A percentile compares a stretch with the other conserved stretches of the same genome.
phyloP scores from a whole-genome alignment of 164 flowering plant genomes.

The Magnolia changhungtana region DNA sequence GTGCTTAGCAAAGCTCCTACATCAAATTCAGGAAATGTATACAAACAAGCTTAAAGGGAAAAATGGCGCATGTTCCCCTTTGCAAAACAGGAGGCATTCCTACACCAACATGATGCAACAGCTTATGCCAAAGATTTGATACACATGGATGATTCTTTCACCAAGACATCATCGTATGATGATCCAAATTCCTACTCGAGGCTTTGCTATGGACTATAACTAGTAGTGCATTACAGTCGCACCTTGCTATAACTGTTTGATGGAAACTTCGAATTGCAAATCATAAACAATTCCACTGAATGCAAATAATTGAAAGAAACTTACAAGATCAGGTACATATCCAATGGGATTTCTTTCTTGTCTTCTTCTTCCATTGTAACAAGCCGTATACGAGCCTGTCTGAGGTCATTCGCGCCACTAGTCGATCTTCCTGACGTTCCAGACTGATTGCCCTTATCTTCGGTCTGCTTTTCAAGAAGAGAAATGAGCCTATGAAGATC shows the following conservation, averaged over 20 bases:
- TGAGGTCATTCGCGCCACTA: conserved; percentile 41
- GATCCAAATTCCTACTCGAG: too few species aligned
- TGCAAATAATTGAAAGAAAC: conserved; percentile 25
- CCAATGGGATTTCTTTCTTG: conserved; percentile 57
- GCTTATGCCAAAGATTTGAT: too few species aligned
- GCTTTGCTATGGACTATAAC: not conserved
- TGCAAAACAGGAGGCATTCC: too few species aligned
- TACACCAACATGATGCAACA: too few species aligned
- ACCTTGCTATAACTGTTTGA: not conserved
- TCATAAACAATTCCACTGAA: not conserved
- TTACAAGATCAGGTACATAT: conserved; percentile 84
- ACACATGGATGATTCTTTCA: too few species aligned
- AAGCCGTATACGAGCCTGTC: conserved; percentile 49
- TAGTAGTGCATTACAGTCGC: not conserved
- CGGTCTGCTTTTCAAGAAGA: conserved; percentile 51
- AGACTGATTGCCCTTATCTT: conserved; percentile 31
- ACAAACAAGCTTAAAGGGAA: too few species aligned
- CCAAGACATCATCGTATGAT: too few species aligned
- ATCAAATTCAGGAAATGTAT: too few species aligned
- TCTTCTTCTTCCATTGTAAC: conserved; percentile 60
- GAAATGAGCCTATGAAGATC: conserved; percentile 63
- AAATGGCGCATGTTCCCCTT: too few species aligned
- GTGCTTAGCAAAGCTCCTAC: too few species aligned
- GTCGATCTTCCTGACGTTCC: conserved; percentile 28
- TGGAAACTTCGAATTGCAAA: not conserved